Evolutionary conservation across 2,329 filamentous ascomycete species (phyloP), one percentile per base, ranked within the genome.

Genomic region (Tolypocladium guangdongense): DNA sequence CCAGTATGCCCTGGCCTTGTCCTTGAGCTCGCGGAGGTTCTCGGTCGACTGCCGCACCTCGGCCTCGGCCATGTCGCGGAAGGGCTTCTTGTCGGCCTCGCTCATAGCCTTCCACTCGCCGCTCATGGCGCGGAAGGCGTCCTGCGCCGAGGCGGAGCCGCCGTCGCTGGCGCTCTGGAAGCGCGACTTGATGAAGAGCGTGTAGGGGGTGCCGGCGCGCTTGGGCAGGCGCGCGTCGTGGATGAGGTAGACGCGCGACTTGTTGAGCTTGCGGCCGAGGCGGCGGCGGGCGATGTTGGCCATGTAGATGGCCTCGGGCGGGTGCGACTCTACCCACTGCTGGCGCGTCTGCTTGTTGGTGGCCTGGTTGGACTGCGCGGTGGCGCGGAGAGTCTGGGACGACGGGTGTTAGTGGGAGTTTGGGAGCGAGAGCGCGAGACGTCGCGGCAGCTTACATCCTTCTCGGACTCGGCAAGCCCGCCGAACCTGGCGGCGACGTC

Each of bases 161-260:
- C 65, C 60, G 41, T 67, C 67, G 33, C 63, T 60, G 8, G 59
- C 50, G 33, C 20, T 24, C 16, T 49, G 59, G 63, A 66, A 73
- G 54, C 69, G 69, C 12, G 68, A 61, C 62, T 69, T 68, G 54
- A 69, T 53, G 63, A 66, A 82, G 4, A 66, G 53, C 10, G 52
- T 49, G 57, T 62, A 80, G 30, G 70, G 27, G 14, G 52, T 60
- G 14, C 37, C 0, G 12, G 71, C 60, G 37, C 57, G 60, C 63
- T 72, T 74, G 57, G 79, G 79, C 36, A 68, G 56, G 41, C 80
- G 78, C 3, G 72, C 66, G 60, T 83, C 80, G 2, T 56, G 57
- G 57, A 82, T 72, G 20, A 52, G 1, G 20, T 51, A n/a, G 43
- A 35, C 3, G 24, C 52, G 45, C 57, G 63, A 61, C 58, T 63